A percentile compares a stretch with the other conserved stretches of the same genome.
Evolutionary conservation across 1,284 basidiomycete genomes (phyloP).

Genomic region (Dichomitus squalens): DNA sequence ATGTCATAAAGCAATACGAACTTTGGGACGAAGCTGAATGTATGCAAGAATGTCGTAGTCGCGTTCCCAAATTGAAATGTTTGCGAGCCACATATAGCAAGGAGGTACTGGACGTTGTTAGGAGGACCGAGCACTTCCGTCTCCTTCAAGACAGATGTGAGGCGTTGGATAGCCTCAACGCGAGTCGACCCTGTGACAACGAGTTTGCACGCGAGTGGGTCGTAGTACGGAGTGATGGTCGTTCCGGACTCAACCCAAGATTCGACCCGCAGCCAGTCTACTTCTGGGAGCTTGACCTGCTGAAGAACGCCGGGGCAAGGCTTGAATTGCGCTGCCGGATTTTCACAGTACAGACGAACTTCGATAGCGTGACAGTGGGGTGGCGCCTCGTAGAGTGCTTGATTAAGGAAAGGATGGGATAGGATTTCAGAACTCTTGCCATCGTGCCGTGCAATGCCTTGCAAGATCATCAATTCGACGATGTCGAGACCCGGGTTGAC

Average conservation of each 20-base stretch:
- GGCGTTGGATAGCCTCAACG: slow-evolving; percentile 42
- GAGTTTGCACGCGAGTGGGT: slow-evolving; percentile 60
- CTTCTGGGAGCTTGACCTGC: slow-evolving; percentile 45
- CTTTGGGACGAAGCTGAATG: slow-evolving; percentile 46
- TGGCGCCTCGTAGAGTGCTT: slow-evolving; percentile 33
- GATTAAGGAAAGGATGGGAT: slow-evolving; percentile 33
- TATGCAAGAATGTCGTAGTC: slow-evolving; percentile 60
- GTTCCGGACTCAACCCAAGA: slow-evolving; percentile 57
- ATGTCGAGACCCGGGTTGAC: slow-evolving; percentile 62
- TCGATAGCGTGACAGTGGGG: slow-evolving; percentile 55
- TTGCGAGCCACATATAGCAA: slow-evolving; percentile 43
- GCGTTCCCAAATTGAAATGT: slow-evolving; percentile 50
- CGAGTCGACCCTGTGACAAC: slow-evolving; percentile 47
- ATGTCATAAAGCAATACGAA: slow-evolving; percentile 21
- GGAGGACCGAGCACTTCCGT: slow-evolving; percentile 51
- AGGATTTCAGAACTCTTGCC: slow-evolving; percentile 22
- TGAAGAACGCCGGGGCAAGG: slow-evolving; percentile 69
- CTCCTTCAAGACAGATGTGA: slow-evolving; percentile 39
- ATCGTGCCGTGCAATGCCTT: slow-evolving; percentile 44
- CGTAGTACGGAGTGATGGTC: slow-evolving; percentile 55
- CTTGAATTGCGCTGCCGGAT: slow-evolving; percentile 57
- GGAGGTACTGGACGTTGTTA: slow-evolving; percentile 59
- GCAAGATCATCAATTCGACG: slow-evolving; percentile 66
- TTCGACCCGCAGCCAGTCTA: slow-evolving; percentile 55
- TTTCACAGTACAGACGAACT: slow-evolving; percentile 68